Percentiles rank a stretch among this genome's conserved stretches.
Evolutionary conservation across 768 basidiomycete genomes (phyloP).

Genomic region (Mycena rebaudengoi): DNA sequence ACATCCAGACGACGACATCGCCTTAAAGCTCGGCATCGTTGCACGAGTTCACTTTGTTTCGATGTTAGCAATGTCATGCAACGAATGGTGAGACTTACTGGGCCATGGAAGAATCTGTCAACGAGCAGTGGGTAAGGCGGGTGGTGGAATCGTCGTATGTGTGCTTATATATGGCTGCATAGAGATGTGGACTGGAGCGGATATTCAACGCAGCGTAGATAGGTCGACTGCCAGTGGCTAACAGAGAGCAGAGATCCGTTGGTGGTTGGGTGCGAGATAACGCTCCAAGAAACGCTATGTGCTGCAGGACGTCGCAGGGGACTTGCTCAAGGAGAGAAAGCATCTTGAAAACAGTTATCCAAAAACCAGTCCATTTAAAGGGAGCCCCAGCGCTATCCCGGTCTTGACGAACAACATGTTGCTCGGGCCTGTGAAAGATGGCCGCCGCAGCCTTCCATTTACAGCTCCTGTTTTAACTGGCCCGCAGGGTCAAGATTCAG

Average conservation of each 20-base stretch:
- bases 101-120: slow-evolving; percentile 54
- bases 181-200: slow-evolving; percentile 58
- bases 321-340: slow-evolving; percentile 54
- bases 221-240: slow-evolving; percentile 53
- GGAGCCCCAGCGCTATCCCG: slow-evolving; percentile 18
- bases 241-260: slow-evolving; percentile 50
- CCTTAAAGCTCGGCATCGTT: slow-evolving; percentile 55
- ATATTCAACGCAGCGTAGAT: slow-evolving; percentile 54
- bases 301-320: slow-evolving; percentile 64
- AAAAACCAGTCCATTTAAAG: slow-evolving; percentile 20
- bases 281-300: slow-evolving; percentile 59
- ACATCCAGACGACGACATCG: slow-evolving; percentile 52
- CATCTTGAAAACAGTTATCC: slow-evolving; percentile 40
- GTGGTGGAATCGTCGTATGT: slow-evolving; percentile 54
- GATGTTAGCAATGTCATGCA: too few relatives aligned
- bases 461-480: neutral
- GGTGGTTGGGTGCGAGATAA: slow-evolving; percentile 49
- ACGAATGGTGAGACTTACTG: too few relatives aligned
- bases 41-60: slow-evolving; percentile 61
- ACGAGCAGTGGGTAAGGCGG: slow-evolving; percentile 30
- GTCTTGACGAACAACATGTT: slow-evolving; percentile 23
- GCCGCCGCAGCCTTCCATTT: slow-evolving; percentile 4
- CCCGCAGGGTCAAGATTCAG: slow-evolving; percentile 9
- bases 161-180: slow-evolving; percentile 60
- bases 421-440: slow-evolving; percentile 18